Base-by-base conservation (phyloP, 805 yeast species). In the Sugiyamaella americana region DNA sequence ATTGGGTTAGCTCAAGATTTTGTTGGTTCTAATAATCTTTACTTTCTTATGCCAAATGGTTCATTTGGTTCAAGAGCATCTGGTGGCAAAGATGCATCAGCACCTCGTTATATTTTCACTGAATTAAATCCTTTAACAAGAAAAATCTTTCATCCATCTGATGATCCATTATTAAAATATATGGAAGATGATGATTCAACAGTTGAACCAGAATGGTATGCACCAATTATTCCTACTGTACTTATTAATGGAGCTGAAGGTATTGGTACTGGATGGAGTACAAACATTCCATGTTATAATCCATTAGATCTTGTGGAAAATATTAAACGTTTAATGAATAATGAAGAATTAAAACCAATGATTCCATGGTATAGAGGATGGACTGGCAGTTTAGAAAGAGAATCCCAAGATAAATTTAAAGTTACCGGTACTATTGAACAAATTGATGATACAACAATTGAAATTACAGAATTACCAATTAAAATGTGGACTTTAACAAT, bases 31-130 rank as follows among this genome's bases (percentile, higher is more conserved):
- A 93, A 93, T 60, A 93, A 93, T 60, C 68, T 93, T 56, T 84
- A 93, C 63, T 60, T 87, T 44, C 70, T 93, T 58, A 75, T 79
- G 62, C 98, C 98, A 40, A 85, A 84, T 63, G 98, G 98, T 73
- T 82, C 87, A 29, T 93, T 93, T 63, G 98, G 98, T 75, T 82
- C 96, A 1, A 80, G 98, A 68, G 89, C 93, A 21, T 75, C 87
- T 21, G 98, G 98, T 66, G 98, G 98, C 71, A 93, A 93, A 64
- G 98, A 93, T 71, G 93, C 89, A 13, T 85, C 98, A n/a, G 97
- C 98, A 22, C 82, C 96, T 40, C 89, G 98, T 76, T 93, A 93
- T 71, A 89, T 93, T 63, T 86, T 77, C 65, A 93, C 98, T 0
- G 88, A 86, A 59, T 69, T 93, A 53, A 79, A 78, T 46, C 79